A percentile compares a stretch with the other conserved stretches of the same genome.
These are phyloP conservation scores for Spizellomyces sp. DNA, from an alignment of 192 early-diverging fungal species.

Conservation along the genomic window DNA sequence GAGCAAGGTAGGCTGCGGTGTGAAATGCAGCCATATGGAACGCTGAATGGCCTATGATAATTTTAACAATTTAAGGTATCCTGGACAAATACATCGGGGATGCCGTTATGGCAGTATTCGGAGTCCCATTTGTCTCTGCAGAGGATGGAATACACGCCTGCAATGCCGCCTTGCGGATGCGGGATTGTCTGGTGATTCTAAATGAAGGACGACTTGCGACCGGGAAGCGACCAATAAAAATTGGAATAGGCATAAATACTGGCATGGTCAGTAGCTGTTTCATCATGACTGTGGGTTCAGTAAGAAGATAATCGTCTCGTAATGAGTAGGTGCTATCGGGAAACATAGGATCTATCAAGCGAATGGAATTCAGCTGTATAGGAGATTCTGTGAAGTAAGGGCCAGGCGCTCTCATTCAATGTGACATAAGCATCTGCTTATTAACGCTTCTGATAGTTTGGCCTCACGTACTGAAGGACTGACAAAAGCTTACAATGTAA, in stretches of 20 bases:
- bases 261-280: slow-evolving; percentile 43
- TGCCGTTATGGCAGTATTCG: slow-evolving; percentile 64
- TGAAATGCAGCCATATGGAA: neutral
- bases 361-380: slow-evolving; percentile 60
- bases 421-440: neutral
- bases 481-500: slow-evolving; percentile 50
- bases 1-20: slow-evolving; percentile 42
- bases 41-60: slow-evolving; percentile 4
- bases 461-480: slow-evolving; percentile 54
- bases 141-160: slow-evolving; percentile 58
- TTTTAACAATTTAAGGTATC: slow-evolving; percentile 30
- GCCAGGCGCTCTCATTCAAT: neutral
- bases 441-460: slow-evolving; percentile 41
- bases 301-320: slow-evolving; percentile 1
- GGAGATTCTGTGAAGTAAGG: slow-evolving; percentile 42
- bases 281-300: too few relatives aligned
- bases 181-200: slow-evolving; percentile 39
- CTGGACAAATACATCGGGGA: slow-evolving; percentile 62
- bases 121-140: slow-evolving; percentile 51
- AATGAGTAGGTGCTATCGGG: slow-evolving; percentile 49
- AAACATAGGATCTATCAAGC: slow-evolving; percentile 56
- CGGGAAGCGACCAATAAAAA: slow-evolving; percentile 44
- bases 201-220: slow-evolving; percentile 34
- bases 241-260: slow-evolving; percentile 58
- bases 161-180: slow-evolving; percentile 55